Evolutionary conservation across 208 protist species (phyloP).

Genomic region (Acanthamoeba royreba): DNA sequence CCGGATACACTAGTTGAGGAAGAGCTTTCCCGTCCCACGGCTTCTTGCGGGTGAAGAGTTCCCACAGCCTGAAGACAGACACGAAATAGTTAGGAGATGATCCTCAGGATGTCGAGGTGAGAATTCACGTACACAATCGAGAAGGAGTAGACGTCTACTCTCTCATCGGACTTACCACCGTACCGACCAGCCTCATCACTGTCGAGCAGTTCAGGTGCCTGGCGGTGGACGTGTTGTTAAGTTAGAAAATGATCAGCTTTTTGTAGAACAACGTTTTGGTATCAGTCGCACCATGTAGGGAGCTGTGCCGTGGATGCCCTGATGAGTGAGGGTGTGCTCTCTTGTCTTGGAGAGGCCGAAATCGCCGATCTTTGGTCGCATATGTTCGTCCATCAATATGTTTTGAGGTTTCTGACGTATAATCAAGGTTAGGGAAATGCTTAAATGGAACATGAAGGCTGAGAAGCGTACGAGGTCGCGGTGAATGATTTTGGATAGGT

Average conservation of each 20-base stretch:
- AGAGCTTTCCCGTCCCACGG: not conserved
- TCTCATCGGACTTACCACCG: not conserved
- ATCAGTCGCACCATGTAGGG: slow-evolving; percentile 18
- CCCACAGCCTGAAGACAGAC: not conserved
- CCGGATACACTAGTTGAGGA: not conserved
- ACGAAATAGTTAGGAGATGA: too few species aligned
- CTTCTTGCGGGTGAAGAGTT: not conserved
- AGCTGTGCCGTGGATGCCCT: not conserved
- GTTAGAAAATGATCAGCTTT: not conserved
- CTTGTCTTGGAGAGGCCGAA: not conserved
- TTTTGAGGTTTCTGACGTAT: slow-evolving; percentile 23
- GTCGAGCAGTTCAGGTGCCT: not conserved
- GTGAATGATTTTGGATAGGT: slow-evolving; percentile 14
- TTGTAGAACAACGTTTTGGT: too few species aligned
- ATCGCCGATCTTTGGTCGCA: not conserved
- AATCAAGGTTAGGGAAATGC: too few species aligned
- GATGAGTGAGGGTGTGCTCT: not conserved
- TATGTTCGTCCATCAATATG: slow-evolving; percentile 1
- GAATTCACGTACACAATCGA: not conserved
- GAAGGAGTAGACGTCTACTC: not conserved
- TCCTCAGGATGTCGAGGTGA: not conserved
- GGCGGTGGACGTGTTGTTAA: not conserved
- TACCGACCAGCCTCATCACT: not conserved
- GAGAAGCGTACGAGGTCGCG: not conserved
- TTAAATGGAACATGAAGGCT: too few species aligned